Conservation (phyloP, 768 basidiomycete genomes). For the Macrolepiota fuliginosa region DNA sequence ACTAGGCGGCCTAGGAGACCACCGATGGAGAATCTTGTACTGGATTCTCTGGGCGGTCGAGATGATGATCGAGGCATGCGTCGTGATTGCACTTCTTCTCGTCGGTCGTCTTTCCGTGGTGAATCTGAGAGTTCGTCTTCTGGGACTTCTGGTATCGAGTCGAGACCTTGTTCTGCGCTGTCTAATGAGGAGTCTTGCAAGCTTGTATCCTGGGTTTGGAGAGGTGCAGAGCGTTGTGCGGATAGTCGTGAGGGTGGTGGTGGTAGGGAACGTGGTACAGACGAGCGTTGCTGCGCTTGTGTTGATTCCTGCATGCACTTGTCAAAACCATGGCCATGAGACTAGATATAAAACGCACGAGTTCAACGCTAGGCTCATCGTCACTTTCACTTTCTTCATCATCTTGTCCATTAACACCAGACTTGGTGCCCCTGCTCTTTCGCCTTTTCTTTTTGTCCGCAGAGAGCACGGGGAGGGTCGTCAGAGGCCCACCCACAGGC, state of each 20-base stretch:
- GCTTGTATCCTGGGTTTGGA: constrained; percentile 30
- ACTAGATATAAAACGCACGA: constrained; percentile 21
- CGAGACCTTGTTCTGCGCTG: constrained; percentile 51
- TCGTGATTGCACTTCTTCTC: constrained; percentile 27
- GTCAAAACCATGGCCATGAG: constrained; percentile 1
- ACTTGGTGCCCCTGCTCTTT: constrained; percentile 43
- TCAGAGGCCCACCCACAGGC: constrained; percentile 52
- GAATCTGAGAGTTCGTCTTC: constrained; percentile 43
- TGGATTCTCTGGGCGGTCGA: constrained; percentile 16
- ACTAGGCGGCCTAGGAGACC: constrained; percentile 40
- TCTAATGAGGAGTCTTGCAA: constrained; percentile 35
- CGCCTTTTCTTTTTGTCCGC: constrained; percentile 65
- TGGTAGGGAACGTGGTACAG: constrained; percentile 23
- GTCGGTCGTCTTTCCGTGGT: constrained; percentile 19
- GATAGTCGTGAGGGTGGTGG: constrained; percentile 37
- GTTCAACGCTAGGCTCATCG: constrained; percentile 39
- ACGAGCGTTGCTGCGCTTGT: constrained; percentile 9
- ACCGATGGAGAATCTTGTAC: constrained; percentile 36
- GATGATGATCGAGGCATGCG: constrained; percentile 25
- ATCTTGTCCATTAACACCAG: constrained; percentile 39
- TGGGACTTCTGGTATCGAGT: constrained; percentile 60
- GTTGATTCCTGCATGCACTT: background rate
- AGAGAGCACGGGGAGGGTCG: constrained; percentile 63
- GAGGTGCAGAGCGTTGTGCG: constrained; percentile 43
- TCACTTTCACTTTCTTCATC: constrained; percentile 51